Conservation (phyloP, 352 stramenopile species). For the Globisporangium mamillatum region DNA sequence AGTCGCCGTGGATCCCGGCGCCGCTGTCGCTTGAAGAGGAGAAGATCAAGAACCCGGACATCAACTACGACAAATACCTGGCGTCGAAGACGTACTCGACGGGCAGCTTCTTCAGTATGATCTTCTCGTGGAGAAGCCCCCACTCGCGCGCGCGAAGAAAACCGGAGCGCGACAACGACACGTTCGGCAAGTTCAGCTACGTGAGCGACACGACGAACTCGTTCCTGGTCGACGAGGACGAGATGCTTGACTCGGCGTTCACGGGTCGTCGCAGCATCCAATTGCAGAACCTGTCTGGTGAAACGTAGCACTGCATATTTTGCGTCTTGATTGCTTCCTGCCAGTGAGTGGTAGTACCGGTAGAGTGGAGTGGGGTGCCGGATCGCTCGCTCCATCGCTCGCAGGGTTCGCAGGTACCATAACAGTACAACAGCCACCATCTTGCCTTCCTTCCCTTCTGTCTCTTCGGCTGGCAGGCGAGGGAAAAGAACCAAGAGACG, state of each 20-base stretch:
- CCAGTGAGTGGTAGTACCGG: not conserved
- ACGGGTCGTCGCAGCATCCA: constrained; percentile 78
- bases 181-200: constrained; percentile 87
- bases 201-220: constrained; percentile 87
- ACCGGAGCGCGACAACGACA: constrained; percentile 61
- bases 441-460: not conserved
- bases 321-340: not conserved
- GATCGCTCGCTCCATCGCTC: not conserved
- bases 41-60: constrained; percentile 72
- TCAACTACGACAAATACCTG: constrained; percentile 86
- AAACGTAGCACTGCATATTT: constrained; percentile 39
- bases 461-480: not conserved
- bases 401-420: not conserved
- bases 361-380: not conserved
- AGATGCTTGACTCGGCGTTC: constrained; percentile 86
- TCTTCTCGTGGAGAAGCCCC: constrained; percentile 75
- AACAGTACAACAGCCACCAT: not conserved
- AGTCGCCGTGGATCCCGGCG: constrained; percentile 67
- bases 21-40: constrained; percentile 72
- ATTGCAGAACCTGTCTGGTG: constrained; percentile 72
- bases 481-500: not conserved
- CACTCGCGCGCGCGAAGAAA: constrained; percentile 46
- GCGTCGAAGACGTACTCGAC: constrained; percentile 78
- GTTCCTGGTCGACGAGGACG: constrained; percentile 87
- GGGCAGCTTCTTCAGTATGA: constrained; percentile 80